Conservation (phyloP, 2,329 filamentous ascomycete genomes). For the Clonostachys rhizophaga region DNA sequence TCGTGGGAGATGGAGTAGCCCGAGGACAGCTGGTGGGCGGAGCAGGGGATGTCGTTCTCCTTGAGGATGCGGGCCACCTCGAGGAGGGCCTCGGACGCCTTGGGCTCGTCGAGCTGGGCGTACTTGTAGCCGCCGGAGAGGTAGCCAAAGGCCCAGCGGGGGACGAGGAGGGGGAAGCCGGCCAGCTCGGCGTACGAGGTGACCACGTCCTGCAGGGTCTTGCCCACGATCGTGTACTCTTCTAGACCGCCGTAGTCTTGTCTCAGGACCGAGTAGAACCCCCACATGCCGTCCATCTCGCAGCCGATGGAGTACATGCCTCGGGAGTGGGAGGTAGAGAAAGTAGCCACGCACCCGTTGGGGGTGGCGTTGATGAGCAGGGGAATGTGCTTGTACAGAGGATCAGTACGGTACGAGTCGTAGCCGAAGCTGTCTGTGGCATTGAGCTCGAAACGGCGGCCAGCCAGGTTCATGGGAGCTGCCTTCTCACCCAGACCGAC, state of each 20-base stretch:
- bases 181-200: slow-evolving; percentile 62
- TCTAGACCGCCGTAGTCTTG: slow-evolving; percentile 70
- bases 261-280: slow-evolving; percentile 68
- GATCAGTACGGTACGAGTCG: slow-evolving; percentile 65
- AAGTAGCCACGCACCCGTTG: slow-evolving; percentile 59
- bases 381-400: slow-evolving; percentile 72
- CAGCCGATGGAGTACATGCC: slow-evolving; percentile 63
- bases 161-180: slow-evolving; percentile 63
- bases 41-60: slow-evolving; percentile 64
- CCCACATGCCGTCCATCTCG: slow-evolving; percentile 74
- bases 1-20: slow-evolving; percentile 66
- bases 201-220: slow-evolving; percentile 62
- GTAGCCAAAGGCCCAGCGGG: slow-evolving; percentile 70
- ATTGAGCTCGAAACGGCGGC: slow-evolving; percentile 60
- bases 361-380: slow-evolving; percentile 65
- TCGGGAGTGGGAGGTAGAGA: slow-evolving; percentile 62
- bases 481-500: slow-evolving; percentile 69
- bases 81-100: slow-evolving; percentile 53
- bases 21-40: slow-evolving; percentile 68
- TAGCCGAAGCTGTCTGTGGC: slow-evolving; percentile 72
- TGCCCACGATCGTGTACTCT: slow-evolving; percentile 64
- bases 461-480: slow-evolving; percentile 67
- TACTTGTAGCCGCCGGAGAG: slow-evolving; percentile 60
- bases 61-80: slow-evolving; percentile 57
- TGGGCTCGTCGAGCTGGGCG: slow-evolving; percentile 42